Conservation (phyloP, 179 eudicot genomes). For the Silene noctiflora region DNA sequence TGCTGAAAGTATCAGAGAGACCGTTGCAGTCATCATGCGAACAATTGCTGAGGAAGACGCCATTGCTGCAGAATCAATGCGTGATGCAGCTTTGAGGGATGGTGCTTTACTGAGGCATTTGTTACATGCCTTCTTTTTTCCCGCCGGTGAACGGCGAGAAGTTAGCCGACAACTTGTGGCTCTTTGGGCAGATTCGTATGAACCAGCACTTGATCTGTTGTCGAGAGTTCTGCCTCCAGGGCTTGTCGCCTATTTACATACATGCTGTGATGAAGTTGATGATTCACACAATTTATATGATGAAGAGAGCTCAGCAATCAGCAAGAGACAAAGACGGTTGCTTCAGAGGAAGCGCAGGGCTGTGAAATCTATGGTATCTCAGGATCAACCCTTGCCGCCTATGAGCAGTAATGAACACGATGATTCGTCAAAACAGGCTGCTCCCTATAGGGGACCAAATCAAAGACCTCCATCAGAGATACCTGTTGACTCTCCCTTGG, state of each 20-base stretch:
- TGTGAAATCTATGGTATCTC: constrained; percentile 46
- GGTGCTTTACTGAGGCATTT: constrained; percentile 95
- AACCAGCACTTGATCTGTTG: constrained; percentile 89
- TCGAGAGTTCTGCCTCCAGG: constrained; percentile 99
- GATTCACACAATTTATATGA: constrained; percentile 44
- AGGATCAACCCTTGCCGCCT: constrained; percentile 46
- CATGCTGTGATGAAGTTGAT: constrained; percentile 69
- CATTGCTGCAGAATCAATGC: constrained; percentile 99
- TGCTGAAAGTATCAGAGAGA: constrained; percentile 92
- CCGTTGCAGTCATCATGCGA: constrained; percentile 97
- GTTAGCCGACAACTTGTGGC: constrained; percentile 98
- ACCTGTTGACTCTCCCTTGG: constrained; percentile 37
- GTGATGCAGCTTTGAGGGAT: constrained; percentile 97
- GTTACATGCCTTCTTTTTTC: constrained; percentile 85
- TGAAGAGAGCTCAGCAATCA: constrained; percentile 62
- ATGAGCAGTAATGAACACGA: constrained; percentile 40
- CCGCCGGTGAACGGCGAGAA: constrained; percentile 89
- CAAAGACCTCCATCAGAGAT: constrained; percentile 37
- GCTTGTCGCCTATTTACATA: constrained; percentile 93
- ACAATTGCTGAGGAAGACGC: constrained; percentile 99
- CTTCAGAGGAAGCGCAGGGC: constrained; percentile 75
- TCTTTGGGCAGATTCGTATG: constrained; percentile 99
- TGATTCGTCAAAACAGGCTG: constrained; percentile 46
- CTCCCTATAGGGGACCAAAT: constrained; percentile 42
- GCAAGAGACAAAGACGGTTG: constrained; percentile 75